These are phyloP conservation scores for Lophiotrema nucula DNA, from an alignment of 495 filamentous ascomycete genomes.

Conservation along the genomic window DNA sequence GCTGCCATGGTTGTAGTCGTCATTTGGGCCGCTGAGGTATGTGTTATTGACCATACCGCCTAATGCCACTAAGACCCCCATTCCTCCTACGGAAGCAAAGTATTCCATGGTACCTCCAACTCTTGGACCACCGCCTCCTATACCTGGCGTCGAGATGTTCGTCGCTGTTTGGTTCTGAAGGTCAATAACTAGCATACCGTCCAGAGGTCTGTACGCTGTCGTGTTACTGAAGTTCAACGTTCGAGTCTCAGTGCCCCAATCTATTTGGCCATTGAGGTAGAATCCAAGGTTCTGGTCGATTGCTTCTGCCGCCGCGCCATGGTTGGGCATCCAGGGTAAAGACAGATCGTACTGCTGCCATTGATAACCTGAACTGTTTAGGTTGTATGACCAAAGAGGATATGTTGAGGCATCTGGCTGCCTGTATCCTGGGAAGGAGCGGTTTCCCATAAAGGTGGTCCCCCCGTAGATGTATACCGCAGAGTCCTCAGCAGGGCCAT, in stretches of 20 bases:
- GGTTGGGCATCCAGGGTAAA: slow-evolving; percentile 38
- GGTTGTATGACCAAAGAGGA: slow-evolving; percentile 33
- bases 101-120: slow-evolving; percentile 26
- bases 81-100: slow-evolving; percentile 14
- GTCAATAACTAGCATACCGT: slow-evolving; percentile 46
- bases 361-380: slow-evolving; percentile 35
- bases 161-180: slow-evolving; percentile 35
- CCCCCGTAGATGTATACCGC: slow-evolving; percentile 26
- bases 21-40: neutral
- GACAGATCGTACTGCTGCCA: slow-evolving; percentile 46
- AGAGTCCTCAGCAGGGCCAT: slow-evolving; percentile 30
- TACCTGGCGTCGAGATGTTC: slow-evolving; percentile 17
- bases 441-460: slow-evolving; percentile 15
- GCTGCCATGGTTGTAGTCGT: neutral
- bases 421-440: neutral
- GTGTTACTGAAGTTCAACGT: slow-evolving; percentile 24
- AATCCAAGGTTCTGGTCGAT: slow-evolving; percentile 43
- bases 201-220: slow-evolving; percentile 25
- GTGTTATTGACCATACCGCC: slow-evolving; percentile 20
- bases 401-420: slow-evolving; percentile 4
- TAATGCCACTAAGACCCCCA: slow-evolving; percentile 24
- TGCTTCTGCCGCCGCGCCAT: slow-evolving; percentile 43
- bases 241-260: slow-evolving; percentile 36
- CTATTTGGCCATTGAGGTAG: slow-evolving; percentile 46
- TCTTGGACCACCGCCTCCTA: slow-evolving; percentile 11